Base-by-base conservation (phyloP, 2,329 filamentous ascomycete species). In the Ambrosiella beaveri region DNA sequence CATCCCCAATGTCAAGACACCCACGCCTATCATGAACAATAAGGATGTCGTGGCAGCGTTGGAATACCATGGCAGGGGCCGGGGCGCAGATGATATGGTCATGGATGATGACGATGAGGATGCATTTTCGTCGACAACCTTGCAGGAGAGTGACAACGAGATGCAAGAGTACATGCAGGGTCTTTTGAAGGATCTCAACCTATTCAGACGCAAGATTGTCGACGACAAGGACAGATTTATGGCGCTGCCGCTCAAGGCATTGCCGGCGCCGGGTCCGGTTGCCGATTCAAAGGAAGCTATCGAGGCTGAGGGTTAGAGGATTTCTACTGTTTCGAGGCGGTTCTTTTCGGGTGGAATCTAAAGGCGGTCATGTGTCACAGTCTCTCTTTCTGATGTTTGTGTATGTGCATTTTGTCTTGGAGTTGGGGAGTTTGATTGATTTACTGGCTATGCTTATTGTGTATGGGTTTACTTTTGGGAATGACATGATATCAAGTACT, bases 141-240 rank as follows among this genome's bases (percentile, higher is more conserved):
- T 60, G n/a, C 60, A 61, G 55, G 62, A 79, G 54, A 74, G 74
- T 50, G 76, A 76, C 13, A 74, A 77, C 45, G 78, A 90, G 62
- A 79, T 90, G 73, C 87, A 96, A 66, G 82, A 83, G n/a, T 82
- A 88, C 65, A 91, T 95, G 75, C 82, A 90, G 64, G 83, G 85
- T 40, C 78, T 97, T 66, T 74, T 98, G 63, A 81, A 82, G 64
- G 90, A 97, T 64, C 67, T 95, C 57, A 79, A 78, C 37, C 68
- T 91, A 66, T 94, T 95, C 72, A 85, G 85, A 68, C 81, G 82
- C 65, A 97, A 95, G 73, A 81, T 97, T 62, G 82, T 80, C 6
- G 88, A 93, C 65, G 93, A 97, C 68, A 80, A 86, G 68, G 73
- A 73, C 59, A 74, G 86, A 44, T 93, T 72, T 64, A 66, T 66